Percentiles rank a stretch among this genome's conserved stretches.
These are phyloP conservation scores for Cystobasidium sp. DNA, from an alignment of 1,284 basidiomycete genomes.

Conservation along the genomic window DNA sequence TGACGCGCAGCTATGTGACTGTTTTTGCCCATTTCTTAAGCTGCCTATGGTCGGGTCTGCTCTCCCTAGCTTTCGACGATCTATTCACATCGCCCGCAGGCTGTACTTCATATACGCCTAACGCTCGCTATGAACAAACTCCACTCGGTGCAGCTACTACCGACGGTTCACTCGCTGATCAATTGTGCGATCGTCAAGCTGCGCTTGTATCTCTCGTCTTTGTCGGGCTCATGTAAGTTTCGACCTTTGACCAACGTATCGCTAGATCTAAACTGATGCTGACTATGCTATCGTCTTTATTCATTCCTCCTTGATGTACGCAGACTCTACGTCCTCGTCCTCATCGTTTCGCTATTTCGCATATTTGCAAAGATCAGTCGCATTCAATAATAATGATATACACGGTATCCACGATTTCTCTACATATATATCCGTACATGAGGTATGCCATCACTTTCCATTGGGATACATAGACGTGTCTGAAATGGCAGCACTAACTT, in stretches of 20 bases:
- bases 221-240: constrained; percentile 39
- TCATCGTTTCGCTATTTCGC: constrained; percentile 80
- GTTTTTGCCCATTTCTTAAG: not conserved
- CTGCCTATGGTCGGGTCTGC: constrained; percentile 81
- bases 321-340: constrained; percentile 73
- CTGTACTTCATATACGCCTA: constrained; percentile 63
- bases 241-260: not conserved
- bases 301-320: constrained; percentile 31
- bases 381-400: not conserved
- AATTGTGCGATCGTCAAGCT: constrained; percentile 71
- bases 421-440: too few relatives aligned
- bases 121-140: constrained; percentile 56
- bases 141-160: constrained; percentile 67
- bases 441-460: too few relatives aligned
- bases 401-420: too few relatives aligned
- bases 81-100: constrained; percentile 84
- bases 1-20: constrained; percentile 21
- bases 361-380: constrained; percentile 80
- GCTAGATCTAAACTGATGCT: constrained; percentile 38
- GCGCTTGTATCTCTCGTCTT: constrained; percentile 68
- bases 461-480: too few relatives aligned
- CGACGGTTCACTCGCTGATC: constrained; percentile 61
- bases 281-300: constrained; percentile 49
- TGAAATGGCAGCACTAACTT: too few relatives aligned
- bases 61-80: constrained; percentile 86